A percentile compares a stretch with the other conserved stretches of the same genome.
Evolutionary conservation across 1,284 basidiomycete genomes (phyloP).

Genomic region (Cerioporus squamosus): DNA sequence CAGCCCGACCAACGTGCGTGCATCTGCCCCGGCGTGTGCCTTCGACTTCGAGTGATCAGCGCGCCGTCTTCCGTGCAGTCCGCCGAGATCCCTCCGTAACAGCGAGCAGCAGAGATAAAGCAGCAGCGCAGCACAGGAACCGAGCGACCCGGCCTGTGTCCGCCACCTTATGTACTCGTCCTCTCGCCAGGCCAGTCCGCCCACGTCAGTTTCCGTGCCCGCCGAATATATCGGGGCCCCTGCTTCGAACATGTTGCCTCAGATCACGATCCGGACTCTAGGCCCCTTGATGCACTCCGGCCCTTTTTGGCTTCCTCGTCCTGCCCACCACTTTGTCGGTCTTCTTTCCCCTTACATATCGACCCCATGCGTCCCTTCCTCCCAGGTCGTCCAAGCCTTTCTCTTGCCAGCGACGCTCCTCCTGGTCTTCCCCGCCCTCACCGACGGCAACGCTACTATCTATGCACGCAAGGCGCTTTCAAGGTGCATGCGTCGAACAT

Average conservation of each 20-base stretch:
- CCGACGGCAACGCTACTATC: not conserved
- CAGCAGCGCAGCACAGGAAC: slow-evolving; percentile 4
- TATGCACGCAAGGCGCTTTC: not conserved
- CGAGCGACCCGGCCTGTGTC: slow-evolving; percentile 1
- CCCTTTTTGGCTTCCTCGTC: slow-evolving; percentile 5
- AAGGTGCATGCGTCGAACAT: not conserved
- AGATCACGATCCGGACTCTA: slow-evolving; percentile 20
- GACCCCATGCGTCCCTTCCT: not conserved
- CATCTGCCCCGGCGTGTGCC: slow-evolving; percentile 19
- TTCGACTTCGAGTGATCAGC: slow-evolving; percentile 13
- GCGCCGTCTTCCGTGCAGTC: slow-evolving; percentile 3
- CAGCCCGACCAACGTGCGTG: slow-evolving; percentile 38
- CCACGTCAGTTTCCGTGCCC: slow-evolving; percentile 20
- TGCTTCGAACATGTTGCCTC: slow-evolving; percentile 12
- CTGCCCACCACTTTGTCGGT: slow-evolving; percentile 3
- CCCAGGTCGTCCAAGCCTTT: not conserved
- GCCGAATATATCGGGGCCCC: slow-evolving; percentile 29
- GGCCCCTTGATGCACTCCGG: slow-evolving; percentile 11
- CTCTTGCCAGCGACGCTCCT: not conserved
- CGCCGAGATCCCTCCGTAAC: slow-evolving; percentile 20
- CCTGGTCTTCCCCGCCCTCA: not conserved
- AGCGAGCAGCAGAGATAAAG: slow-evolving; percentile 6
- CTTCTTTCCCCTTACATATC: slow-evolving; percentile 17
- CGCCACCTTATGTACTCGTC: slow-evolving; percentile 23
- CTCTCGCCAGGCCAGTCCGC: slow-evolving; percentile 15